Percentiles rank a stretch among this genome's conserved stretches.
Evolutionary conservation across 2,329 filamentous ascomycete genomes (phyloP).

Genomic region (Mycogone perniciosa): DNA sequence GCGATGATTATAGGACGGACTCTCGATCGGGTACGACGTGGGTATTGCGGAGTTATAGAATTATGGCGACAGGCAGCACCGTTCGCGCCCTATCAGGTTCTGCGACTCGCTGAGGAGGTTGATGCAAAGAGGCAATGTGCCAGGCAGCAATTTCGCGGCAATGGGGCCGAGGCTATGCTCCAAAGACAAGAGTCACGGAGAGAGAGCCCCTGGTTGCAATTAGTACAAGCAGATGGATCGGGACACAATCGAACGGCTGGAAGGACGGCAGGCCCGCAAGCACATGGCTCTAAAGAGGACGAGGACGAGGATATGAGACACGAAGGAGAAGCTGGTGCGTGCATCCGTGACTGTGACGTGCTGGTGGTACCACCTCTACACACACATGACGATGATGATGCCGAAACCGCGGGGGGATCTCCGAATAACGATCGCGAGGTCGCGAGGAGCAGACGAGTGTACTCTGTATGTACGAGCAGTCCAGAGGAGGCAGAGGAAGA

Average conservation of each 20-base stretch:
- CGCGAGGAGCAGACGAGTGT: neutral
- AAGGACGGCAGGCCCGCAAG: slow-evolving; percentile 9
- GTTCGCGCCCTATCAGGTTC: neutral
- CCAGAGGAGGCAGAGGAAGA: slow-evolving; percentile 1
- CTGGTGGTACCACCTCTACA: neutral
- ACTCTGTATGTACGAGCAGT: neutral
- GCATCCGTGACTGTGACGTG: slow-evolving; percentile 2
- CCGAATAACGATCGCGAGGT: too few species aligned
- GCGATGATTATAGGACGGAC: neutral
- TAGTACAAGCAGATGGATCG: slow-evolving; percentile 4
- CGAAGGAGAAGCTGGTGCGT: slow-evolving; percentile 1
- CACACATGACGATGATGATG: neutral
- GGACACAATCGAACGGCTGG: slow-evolving; percentile 9
- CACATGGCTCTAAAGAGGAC: slow-evolving; percentile 7
- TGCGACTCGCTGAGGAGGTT: slow-evolving; percentile 3
- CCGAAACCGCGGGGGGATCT: too few species aligned
- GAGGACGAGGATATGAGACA: slow-evolving; percentile 9
- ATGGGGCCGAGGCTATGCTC: neutral
- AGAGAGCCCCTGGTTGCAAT: slow-evolving; percentile 8
- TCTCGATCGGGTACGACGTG: too few species aligned
- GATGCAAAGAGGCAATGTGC: slow-evolving; percentile 2
- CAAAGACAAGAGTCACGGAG: slow-evolving; percentile 3
- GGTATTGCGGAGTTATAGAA: neutral
- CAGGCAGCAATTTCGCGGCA: neutral
- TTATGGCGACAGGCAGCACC: neutral